phyloP scores from a whole-genome alignment of 257 asterid species.

The Gardenia jasminoides region DNA sequence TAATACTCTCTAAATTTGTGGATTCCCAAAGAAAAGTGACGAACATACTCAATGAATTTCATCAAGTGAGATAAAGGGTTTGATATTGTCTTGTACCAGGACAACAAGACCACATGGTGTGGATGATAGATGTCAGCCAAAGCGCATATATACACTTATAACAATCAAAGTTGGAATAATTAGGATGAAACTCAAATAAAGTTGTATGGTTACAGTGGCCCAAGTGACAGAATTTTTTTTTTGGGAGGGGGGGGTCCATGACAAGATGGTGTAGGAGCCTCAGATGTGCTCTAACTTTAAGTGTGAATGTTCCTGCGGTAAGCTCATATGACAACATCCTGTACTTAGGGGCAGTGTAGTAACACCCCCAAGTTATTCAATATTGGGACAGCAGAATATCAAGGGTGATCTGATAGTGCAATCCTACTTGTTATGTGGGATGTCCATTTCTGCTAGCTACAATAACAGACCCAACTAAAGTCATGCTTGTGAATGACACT shows the following conservation, averaged over 20 bases:
- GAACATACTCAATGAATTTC: neutral
- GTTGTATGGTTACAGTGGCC: neutral
- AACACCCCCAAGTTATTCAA: neutral
- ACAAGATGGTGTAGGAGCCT: neutral
- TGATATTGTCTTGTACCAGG: neutral
- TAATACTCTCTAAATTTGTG: neutral
- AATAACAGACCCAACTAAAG: neutral
- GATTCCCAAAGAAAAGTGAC: neutral
- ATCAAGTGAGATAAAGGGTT: neutral
- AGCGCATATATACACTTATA: neutral
- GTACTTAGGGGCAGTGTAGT: neutral
- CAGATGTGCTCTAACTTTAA: neutral
- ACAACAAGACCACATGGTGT: neutral
- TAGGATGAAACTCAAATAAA: neutral
- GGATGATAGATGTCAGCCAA: neutral
- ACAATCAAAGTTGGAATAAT: neutral
- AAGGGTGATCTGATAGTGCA: neutral
- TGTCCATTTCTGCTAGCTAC: neutral
- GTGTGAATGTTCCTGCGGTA: neutral
- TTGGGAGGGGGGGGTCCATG: neutral
- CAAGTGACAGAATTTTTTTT: neutral
- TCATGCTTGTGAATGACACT: neutral
- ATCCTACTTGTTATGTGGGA: neutral
- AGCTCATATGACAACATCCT: neutral
- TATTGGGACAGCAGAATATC: neutral